phyloP scores from a whole-genome alignment of 2,329 filamentous ascomycete genomes.

The Dactylellina cionopaga region DNA sequence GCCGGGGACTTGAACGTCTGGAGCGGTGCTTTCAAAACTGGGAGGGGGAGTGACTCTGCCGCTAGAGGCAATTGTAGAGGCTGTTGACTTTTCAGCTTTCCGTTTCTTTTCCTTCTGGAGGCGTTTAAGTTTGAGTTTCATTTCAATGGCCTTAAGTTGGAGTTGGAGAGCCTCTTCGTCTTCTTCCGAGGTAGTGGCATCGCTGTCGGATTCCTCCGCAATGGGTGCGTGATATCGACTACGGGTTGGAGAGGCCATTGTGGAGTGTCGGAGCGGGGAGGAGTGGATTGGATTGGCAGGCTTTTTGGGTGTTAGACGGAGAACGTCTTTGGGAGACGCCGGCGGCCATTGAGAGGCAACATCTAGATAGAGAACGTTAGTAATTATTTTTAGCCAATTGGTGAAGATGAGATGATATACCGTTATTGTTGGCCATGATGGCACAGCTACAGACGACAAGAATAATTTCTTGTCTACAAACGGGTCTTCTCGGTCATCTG shows the following conservation, averaged over 20 bases:
- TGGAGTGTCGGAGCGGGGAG: slow-evolving; percentile 70
- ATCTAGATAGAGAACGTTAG: slow-evolving; percentile 12
- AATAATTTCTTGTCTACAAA: not conserved
- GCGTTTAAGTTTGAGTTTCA: slow-evolving; percentile 85
- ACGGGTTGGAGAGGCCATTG: slow-evolving; percentile 60
- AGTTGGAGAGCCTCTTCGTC: slow-evolving; percentile 91
- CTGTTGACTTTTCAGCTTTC: slow-evolving; percentile 49
- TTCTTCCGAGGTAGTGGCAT: slow-evolving; percentile 69
- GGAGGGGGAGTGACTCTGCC: slow-evolving; percentile 27
- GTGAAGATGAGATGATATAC: slow-evolving; percentile 3
- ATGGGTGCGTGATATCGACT: slow-evolving; percentile 55
- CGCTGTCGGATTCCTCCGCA: slow-evolving; percentile 57
- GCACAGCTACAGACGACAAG: slow-evolving; percentile 6
- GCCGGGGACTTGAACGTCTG: slow-evolving; percentile 76
- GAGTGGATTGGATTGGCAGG: slow-evolving; percentile 69
- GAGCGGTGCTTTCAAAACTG: slow-evolving; percentile 53
- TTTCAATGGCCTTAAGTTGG: slow-evolving; percentile 87
- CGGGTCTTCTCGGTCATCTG: too few species aligned
- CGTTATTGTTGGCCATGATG: slow-evolving; percentile 45
- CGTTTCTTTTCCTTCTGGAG: slow-evolving; percentile 73
- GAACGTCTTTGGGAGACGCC: slow-evolving; percentile 72
- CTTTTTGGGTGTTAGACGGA: slow-evolving; percentile 60
- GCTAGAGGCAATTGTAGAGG: not conserved
- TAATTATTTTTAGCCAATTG: not conserved
- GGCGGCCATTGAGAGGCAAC: slow-evolving; percentile 67